These are phyloP conservation scores for Komagataella pseudopastoris DNA, from an alignment of 805 yeast species.

Conservation along the genomic window DNA sequence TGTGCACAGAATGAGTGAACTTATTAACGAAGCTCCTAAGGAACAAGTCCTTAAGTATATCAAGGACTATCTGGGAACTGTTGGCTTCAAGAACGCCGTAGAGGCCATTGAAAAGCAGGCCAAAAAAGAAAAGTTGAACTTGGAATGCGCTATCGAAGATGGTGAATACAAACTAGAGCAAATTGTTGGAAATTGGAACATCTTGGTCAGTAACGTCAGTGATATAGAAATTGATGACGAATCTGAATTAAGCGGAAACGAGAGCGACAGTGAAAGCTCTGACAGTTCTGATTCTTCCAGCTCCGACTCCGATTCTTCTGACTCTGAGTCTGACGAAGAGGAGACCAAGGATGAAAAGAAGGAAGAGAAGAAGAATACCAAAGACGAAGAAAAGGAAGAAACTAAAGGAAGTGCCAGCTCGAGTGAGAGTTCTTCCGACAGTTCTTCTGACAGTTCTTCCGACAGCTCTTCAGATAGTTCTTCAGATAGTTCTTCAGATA, in stretches of 20 bases:
- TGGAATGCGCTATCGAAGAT: slow-evolving; percentile 1
- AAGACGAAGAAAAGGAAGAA: neutral
- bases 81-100: slow-evolving; percentile 2
- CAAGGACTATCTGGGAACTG: neutral
- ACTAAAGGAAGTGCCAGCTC: neutral
- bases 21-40: neutral
- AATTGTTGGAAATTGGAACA: neutral
- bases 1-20: neutral
- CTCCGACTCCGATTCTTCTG: slow-evolving; percentile 12
- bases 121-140: slow-evolving; percentile 2
- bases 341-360: neutral
- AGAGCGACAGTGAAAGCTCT: slow-evolving; percentile 2
- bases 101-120: slow-evolving; percentile 7
- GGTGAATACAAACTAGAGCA: slow-evolving; percentile 4
- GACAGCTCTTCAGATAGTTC: neutral
- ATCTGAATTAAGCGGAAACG: slow-evolving; percentile 7
- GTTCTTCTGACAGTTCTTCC: neutral
- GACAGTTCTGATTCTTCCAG: slow-evolving; percentile 6
- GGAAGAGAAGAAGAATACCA: neutral
- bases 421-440: neutral
- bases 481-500: neutral
- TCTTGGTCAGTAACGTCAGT: neutral
- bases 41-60: neutral
- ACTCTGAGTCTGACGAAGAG: slow-evolving; percentile 4
- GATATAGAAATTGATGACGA: slow-evolving; percentile 4